These are phyloP conservation scores for Diversispora epigaea DNA, from an alignment of 192 early-diverging fungal species.

Conservation along the genomic window DNA sequence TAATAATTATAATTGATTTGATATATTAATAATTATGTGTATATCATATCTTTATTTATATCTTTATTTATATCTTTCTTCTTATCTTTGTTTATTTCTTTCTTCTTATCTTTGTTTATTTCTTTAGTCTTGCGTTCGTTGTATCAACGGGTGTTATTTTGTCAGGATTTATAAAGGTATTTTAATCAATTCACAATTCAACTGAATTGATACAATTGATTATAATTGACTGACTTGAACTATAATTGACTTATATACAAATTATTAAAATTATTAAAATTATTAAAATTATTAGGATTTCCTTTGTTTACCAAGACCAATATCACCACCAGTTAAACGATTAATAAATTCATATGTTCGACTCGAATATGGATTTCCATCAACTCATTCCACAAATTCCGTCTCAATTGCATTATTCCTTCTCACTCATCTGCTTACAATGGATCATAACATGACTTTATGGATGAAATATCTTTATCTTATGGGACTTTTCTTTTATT, in stretches of 20 bases:
- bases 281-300: slow-evolving; percentile 78
- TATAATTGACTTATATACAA: too few species aligned
- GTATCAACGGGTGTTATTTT: too few species aligned
- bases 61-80: too few species aligned
- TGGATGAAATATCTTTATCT: slow-evolving; percentile 41
- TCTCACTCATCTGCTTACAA: slow-evolving; percentile 46
- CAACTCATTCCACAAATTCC: slow-evolving; percentile 84
- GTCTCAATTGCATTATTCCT: slow-evolving; percentile 68
- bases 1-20: slow-evolving; percentile 27
- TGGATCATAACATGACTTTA: slow-evolving; percentile 41
- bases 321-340: slow-evolving; percentile 72
- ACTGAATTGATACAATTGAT: too few species aligned
- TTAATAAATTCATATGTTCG: slow-evolving; percentile 64
- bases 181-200: too few species aligned
- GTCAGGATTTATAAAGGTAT: too few species aligned
- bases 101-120: too few species aligned
- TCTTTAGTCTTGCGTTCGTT: too few species aligned
- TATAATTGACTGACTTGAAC: too few species aligned
- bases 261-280: too few species aligned
- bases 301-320: slow-evolving; percentile 81
- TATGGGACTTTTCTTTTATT: slow-evolving; percentile 50
- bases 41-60: too few species aligned
- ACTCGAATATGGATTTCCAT: slow-evolving; percentile 90
- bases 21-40: not conserved
- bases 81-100: too few species aligned